Conservation (phyloP, 441 rosid genomes). For the Theobroma grandiflorum region DNA sequence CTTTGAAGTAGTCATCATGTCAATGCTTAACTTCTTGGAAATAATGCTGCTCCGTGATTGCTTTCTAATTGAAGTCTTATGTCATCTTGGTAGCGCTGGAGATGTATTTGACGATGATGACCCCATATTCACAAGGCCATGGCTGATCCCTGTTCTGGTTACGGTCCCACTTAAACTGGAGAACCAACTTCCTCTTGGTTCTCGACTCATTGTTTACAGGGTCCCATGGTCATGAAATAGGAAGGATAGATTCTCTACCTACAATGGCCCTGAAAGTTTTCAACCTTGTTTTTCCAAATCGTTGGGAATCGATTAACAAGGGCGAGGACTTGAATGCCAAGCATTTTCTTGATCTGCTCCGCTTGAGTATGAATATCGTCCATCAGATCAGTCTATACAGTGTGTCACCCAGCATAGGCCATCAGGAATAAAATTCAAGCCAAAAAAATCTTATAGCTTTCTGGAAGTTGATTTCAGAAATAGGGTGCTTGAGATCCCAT, state of each 20-base stretch:
- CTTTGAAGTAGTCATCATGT: too few species aligned
- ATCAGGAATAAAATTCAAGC: constrained; percentile 33
- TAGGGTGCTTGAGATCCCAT: constrained; percentile 18
- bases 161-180: constrained; percentile 34
- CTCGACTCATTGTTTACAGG: not conserved
- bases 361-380: not conserved
- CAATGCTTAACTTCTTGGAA: too few species aligned
- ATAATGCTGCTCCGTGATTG: too few species aligned
- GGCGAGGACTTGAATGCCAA: not conserved
- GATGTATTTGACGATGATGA: too few species aligned
- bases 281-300: constrained; percentile 22
- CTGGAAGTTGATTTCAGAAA: constrained; percentile 26
- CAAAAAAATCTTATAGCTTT: constrained; percentile 8
- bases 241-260: not conserved
- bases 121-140: constrained; percentile 7
- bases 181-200: constrained; percentile 36
- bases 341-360: not conserved
- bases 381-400: constrained; percentile 12
- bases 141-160: constrained; percentile 29
- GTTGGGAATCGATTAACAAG: not conserved
- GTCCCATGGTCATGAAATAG: not conserved
- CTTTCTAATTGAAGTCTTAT: too few species aligned
- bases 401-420: constrained; percentile 18
- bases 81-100: too few species aligned
- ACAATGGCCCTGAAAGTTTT: constrained; percentile 22